Conservation (phyloP, 148 eudicot species). For the Vaccinium vitisidaea region DNA sequence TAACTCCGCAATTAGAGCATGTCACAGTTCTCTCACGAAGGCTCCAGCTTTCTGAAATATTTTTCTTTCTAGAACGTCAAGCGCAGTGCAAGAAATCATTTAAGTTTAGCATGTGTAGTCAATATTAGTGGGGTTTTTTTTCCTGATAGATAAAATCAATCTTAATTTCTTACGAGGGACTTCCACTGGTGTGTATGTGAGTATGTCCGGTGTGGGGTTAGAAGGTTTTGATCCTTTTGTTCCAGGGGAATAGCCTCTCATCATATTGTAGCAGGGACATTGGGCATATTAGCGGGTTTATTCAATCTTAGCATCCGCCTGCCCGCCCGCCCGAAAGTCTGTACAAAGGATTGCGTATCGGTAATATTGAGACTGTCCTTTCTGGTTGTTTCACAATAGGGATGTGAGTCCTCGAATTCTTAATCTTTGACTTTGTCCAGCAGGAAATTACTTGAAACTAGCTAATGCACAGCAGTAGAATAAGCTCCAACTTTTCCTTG, state of each 20-base stretch:
- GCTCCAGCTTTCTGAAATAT: neutral
- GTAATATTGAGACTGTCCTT: no score
- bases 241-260: no score
- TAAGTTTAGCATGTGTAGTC: neutral
- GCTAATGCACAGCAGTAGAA: neutral
- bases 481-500: neutral
- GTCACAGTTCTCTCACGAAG: neutral
- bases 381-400: neutral
- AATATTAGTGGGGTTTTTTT: neutral
- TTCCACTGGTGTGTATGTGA: neutral
- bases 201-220: no score
- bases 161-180: neutral
- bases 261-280: no score
- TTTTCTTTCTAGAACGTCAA: neutral
- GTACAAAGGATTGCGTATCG: no score
- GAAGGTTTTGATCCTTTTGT: no score
- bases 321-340: no score
- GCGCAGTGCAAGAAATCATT: neutral
- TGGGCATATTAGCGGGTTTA: no score
- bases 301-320: no score
- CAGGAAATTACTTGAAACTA: neutral
- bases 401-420: neutral
- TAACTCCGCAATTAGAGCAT: neutral
- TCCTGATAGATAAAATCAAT: neutral
- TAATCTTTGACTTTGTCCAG: neutral